Evolutionary conservation across 495 filamentous ascomycete species (phyloP), one percentile per base, ranked within the genome.

Genomic region (Talaromyces thailandensis): DNA sequence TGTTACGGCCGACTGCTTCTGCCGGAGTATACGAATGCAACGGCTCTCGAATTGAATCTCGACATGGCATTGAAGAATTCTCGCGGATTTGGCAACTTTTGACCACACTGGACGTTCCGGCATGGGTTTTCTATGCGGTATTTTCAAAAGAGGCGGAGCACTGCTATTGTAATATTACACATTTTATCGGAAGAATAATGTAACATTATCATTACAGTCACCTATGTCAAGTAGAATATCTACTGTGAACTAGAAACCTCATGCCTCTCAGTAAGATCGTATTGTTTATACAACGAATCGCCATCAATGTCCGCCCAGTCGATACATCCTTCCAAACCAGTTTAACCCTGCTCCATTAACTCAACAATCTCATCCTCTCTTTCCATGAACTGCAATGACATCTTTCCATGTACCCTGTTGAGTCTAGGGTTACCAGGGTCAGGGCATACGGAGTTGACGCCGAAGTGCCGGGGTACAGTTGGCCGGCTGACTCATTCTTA

Each of bases 1-100:
- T 98, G 94, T 71, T 98, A 93, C 73, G 91, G 92, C 3, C 88
- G 87, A 24, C 71, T 98, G 58, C 68, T 95, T 63, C 70, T 98
- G 56, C 94, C 94, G 8, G 88, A 93, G 74, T 98, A 97, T 69
- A 77, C 71, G 11, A 82, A 79, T 26, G 81, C 77, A 68, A 84
- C 86, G 62, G 84, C 88, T 60, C 66, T 98, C 72, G 79, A 82
- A 68, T 76, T 87, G 73, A 91, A 91, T 71, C 75, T 98, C 64
- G 77, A 77, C 32, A 83, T 90, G 78, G 94, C 94, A 52, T 71
- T 98, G 66, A 88, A 93, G 74, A 94, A 96, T 73, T 84, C 87
- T n/a, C 84, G 87, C 69, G 94, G 94, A n/a, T 98, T 98, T 73
- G 94, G 94, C 51, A 86, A 62, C 23, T 29, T 65, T 62, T 62